A percentile compares a stretch with the other conserved stretches of the same genome.
Evolutionary conservation across 768 basidiomycete genomes (phyloP).

Genomic region (Gloeopeniophorella convolvens): DNA sequence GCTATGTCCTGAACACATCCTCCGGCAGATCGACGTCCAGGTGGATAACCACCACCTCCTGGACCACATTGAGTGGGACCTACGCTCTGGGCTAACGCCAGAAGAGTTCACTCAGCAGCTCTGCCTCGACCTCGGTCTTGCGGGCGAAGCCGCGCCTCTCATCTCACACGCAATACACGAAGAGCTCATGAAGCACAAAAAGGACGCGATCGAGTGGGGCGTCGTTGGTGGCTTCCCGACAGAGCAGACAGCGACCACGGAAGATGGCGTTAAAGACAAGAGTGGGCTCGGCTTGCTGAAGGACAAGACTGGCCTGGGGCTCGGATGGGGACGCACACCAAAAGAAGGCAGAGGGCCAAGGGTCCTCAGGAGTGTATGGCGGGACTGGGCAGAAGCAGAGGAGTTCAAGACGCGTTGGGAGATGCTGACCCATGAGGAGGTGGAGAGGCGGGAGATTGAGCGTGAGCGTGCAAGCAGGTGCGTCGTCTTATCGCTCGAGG

Average conservation of each 20-base stretch:
- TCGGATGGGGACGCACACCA: conserved; percentile 71
- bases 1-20: conserved; percentile 10
- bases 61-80: conserved; percentile 98
- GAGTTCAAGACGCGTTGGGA: conserved; percentile 88
- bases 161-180: conserved; percentile 93
- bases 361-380: conserved; percentile 80
- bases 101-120: conserved; percentile 76
- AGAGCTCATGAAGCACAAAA: conserved; percentile 92
- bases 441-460: conserved; percentile 85
- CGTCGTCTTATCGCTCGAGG: conserved; percentile 22
- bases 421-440: conserved; percentile 82
- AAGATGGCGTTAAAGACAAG: conserved; percentile 38
- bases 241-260: conserved; percentile 27
- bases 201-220: conserved; percentile 92
- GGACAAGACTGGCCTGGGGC: conserved; percentile 76
- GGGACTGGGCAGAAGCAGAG: conserved; percentile 90
- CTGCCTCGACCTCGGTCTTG: conserved; percentile 79
- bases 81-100: conserved; percentile 87
- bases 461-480: conserved; percentile 76
- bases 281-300: conserved; percentile 54
- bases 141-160: conserved; percentile 82
- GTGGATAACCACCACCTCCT: conserved; percentile 85
- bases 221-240: conserved; percentile 58
- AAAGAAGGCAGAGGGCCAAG: conserved; percentile 78
- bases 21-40: conserved; percentile 89